Base-by-base conservation (phyloP, 73 alveolate genomes). In the Uronychia binucleata region DNA sequence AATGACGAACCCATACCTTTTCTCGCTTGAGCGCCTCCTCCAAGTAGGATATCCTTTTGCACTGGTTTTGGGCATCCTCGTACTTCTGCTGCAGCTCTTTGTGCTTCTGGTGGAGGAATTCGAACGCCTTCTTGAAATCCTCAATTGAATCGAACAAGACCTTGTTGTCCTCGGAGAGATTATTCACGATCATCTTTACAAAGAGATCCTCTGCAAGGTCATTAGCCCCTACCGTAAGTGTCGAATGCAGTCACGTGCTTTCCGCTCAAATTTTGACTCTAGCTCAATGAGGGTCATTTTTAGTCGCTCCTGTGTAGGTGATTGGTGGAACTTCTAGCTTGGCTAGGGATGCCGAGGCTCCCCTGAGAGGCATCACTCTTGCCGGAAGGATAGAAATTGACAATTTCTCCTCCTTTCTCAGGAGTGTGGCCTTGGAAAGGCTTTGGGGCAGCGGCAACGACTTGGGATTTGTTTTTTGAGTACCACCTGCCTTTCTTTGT, bases 231-330 rank as follows among this genome's bases (percentile, higher is more conserved):
- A 46, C 67, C 91, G 77, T 85, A 85, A 27, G 91, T 85, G 31
- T 85, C 91, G 46, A 85, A 85, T 26, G 91, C 81, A n/a, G 90
- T 46, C 67, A 46, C n/a, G n/a, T n/a, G n/a, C n/a, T n/a, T n/a
- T n/a, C n/a, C n/a, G n/a, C n/a, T n/a, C n/a, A n/a, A n/a, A n/a
- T n/a, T n/a, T n/a, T n/a, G n/a, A n/a, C n/a, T n/a, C n/a, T n/a
- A n/a, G n/a, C n/a, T n/a, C n/a, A n/a, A n/a, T n/a, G n/a, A n/a
- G n/a, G n/a, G n/a, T n/a, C n/a, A n/a, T n/a, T n/a, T n/a, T n/a
- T n/a, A n/a, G n/a, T n/a, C n/a, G n/a, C n/a, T n/a, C n/a, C n/a
- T n/a, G n/a, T n/a, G n/a, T n/a, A n/a, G n/a, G n/a, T n/a, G n/a
- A n/a, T n/a, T n/a, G n/a, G n/a, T n/a, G n/a, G n/a, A n/a, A n/a